phyloP scores from a whole-genome alignment of 139 green algal species.

The Auxenochlorella protothecoides region DNA sequence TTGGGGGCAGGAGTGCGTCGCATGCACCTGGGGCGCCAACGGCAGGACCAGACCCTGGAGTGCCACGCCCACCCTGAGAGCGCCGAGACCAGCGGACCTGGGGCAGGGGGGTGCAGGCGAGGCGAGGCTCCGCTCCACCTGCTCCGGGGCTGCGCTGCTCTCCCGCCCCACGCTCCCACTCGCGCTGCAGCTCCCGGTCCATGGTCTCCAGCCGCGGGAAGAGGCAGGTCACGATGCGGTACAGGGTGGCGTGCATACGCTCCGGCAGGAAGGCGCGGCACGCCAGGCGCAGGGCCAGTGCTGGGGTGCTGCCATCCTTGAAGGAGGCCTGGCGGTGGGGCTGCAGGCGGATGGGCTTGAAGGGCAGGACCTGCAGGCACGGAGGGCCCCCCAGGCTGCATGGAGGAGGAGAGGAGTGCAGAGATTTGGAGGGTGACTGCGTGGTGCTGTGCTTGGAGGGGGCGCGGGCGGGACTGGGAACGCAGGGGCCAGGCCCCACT shows the following conservation, averaged over 20 bases:
- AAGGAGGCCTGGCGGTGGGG: slow-evolving; percentile 4
- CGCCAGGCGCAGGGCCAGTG: background rate
- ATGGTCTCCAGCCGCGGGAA: slow-evolving; percentile 19
- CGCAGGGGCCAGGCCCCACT: too few relatives aligned
- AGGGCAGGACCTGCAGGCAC: background rate
- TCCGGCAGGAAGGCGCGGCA: slow-evolving; percentile 9
- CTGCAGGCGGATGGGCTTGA: slow-evolving; percentile 20
- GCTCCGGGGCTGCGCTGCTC: background rate
- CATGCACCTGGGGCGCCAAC: background rate
- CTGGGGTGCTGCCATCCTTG: background rate
- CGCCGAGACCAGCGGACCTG: background rate
- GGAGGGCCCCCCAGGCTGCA: slow-evolving; percentile 11
- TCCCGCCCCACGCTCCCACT: background rate
- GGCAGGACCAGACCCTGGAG: background rate
- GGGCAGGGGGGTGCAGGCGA: background rate
- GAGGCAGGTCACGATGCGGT: slow-evolving; percentile 9
- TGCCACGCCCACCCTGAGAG: too few relatives aligned
- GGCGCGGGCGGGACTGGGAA: too few relatives aligned
- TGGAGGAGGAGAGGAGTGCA: too few relatives aligned
- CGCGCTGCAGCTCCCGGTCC: slow-evolving; percentile 2
- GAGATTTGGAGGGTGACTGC: too few relatives aligned
- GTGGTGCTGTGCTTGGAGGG: too few relatives aligned
- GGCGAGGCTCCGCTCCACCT: background rate
- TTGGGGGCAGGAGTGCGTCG: background rate
- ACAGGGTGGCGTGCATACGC: slow-evolving; percentile 10